A percentile compares a stretch with the other conserved stretches of the same genome.
Evolutionary conservation across 495 filamentous ascomycete species (phyloP).

Genomic region (Aspergillus nidulans): DNA sequence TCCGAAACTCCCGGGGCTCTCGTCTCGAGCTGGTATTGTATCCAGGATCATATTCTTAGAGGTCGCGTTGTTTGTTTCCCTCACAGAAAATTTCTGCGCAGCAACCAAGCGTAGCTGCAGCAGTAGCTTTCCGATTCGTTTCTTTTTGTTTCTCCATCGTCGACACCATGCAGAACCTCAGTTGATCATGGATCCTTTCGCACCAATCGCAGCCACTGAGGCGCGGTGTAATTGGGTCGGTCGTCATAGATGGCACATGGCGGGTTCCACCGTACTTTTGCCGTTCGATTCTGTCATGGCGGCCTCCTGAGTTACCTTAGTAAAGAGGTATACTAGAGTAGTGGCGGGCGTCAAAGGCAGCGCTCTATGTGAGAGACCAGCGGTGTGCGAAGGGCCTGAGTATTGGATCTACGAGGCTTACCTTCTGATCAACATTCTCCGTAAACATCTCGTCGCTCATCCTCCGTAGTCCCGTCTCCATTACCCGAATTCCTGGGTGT

Average conservation of each 20-base stretch:
- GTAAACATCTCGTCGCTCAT: background rate
- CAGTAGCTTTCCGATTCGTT: constrained; percentile 19
- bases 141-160: constrained; percentile 12
- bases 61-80: constrained; percentile 20
- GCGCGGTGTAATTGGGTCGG: background rate
- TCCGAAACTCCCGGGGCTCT: background rate
- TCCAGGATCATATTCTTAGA: background rate
- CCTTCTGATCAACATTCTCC: background rate
- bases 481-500: background rate
- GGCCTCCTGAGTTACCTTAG: background rate
- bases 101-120: constrained; percentile 14
- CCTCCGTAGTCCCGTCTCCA: background rate
- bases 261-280: constrained; percentile 21
- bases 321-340: background rate
- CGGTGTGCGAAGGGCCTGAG: background rate
- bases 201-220: constrained; percentile 12
- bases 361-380: background rate
- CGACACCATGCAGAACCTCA: constrained; percentile 25
- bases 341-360: background rate
- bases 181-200: constrained; percentile 15
- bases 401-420: background rate
- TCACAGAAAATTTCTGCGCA: constrained; percentile 17
- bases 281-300: constrained; percentile 10
- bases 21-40: background rate
- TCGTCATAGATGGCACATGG: constrained; percentile 25